Conservation (phyloP, 2,329 filamentous ascomycete species). For the Ophiostoma montium region DNA sequence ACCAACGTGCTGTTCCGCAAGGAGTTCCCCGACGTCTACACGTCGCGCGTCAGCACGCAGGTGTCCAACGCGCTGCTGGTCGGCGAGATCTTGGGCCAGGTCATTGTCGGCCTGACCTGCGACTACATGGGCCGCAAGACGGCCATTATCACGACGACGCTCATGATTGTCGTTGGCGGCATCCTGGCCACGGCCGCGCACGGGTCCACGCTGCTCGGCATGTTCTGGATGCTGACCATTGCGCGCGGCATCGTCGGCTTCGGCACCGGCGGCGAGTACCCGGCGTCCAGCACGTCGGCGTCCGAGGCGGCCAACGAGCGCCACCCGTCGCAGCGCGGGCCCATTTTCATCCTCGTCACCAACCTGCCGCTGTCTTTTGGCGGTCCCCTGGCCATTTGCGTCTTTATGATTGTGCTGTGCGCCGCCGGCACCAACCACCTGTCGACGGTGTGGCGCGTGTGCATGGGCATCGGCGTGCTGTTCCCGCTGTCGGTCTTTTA, state of each 20-base stretch:
- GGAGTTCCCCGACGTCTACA: slow-evolving; percentile 21
- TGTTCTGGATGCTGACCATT: slow-evolving; percentile 37
- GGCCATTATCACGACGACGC: slow-evolving; percentile 31
- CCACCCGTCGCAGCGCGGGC: slow-evolving; percentile 22
- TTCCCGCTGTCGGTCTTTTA: slow-evolving; percentile 37
- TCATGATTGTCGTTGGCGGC: slow-evolving; percentile 29
- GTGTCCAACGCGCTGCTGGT: slow-evolving; percentile 40
- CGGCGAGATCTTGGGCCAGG: slow-evolving; percentile 41
- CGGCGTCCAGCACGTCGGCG: slow-evolving; percentile 33
- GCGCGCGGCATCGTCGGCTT: slow-evolving; percentile 26
- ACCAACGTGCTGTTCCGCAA: slow-evolving; percentile 18
- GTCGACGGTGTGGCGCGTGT: slow-evolving; percentile 34
- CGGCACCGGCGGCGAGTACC: slow-evolving; percentile 38
- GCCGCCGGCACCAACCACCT: slow-evolving; percentile 26
- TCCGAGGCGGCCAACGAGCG: slow-evolving; percentile 39
- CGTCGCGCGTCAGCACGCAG: slow-evolving; percentile 22
- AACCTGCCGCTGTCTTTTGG: slow-evolving; percentile 35
- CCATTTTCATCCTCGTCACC: slow-evolving; percentile 41
- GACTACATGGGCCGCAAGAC: slow-evolving; percentile 35
- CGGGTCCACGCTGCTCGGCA: slow-evolving; percentile 23
- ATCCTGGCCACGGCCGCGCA: slow-evolving; percentile 31
- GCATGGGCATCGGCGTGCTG: slow-evolving; percentile 34
- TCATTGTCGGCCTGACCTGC: slow-evolving; percentile 36
- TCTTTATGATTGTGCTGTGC: slow-evolving; percentile 35
- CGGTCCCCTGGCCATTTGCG: slow-evolving; percentile 34